Conservation (phyloP, 371 early-diverging fungal species). For the Rhizomucor pusillus region DNA sequence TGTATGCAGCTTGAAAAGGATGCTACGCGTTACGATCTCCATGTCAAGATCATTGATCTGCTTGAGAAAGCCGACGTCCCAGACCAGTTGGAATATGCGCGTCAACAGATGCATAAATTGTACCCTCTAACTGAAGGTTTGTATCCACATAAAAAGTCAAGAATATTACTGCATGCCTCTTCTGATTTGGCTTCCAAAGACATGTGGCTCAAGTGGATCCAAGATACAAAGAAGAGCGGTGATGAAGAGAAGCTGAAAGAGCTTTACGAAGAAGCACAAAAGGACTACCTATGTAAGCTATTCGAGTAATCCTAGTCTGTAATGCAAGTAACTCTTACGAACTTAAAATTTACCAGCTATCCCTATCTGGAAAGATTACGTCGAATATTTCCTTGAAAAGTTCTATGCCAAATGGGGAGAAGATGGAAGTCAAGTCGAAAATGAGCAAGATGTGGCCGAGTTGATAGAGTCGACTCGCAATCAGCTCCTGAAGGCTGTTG, state of each 20-base stretch:
- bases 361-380: conserved; percentile 55
- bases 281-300: conserved; percentile 62
- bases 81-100: conserved; percentile 49
- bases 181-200: conserved; percentile 19
- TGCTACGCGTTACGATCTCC: conserved; percentile 34
- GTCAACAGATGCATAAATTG: conserved; percentile 52
- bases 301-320: background rate
- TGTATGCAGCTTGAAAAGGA: conserved; percentile 25
- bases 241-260: conserved; percentile 32
- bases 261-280: conserved; percentile 44
- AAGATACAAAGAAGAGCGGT: conserved; percentile 45
- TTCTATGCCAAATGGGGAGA: conserved; percentile 29
- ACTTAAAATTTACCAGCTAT: conserved; percentile 54
- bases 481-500: conserved; percentile 35
- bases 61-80: conserved; percentile 23
- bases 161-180: background rate
- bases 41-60: conserved; percentile 26
- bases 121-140: conserved; percentile 63
- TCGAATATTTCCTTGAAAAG: conserved; percentile 38
- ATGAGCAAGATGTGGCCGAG: conserved; percentile 15
- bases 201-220: conserved; percentile 69
- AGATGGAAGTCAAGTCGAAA: conserved; percentile 15
- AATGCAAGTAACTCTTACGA: background rate
- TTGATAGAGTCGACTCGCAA: conserved; percentile 33
- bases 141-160: background rate